Evolutionary conservation across 176 grass and related monocot genomes (phyloP), one percentile per base, ranked within the genome.

Genomic region (Oryza brachyantha): DNA sequence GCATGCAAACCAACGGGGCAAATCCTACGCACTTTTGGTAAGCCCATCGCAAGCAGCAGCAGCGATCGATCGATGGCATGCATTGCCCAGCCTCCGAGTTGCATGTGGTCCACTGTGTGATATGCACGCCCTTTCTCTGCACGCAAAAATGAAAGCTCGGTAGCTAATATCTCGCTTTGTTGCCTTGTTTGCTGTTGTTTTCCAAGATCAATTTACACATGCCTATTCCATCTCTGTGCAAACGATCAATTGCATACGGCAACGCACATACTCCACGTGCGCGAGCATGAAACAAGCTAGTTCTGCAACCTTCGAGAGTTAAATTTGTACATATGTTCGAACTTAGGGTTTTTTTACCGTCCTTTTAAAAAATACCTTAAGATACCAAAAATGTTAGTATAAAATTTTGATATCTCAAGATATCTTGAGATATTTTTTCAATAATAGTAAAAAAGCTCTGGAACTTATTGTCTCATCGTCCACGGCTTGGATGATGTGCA

Each of bases 131-230:
- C 76, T 84, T 80, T 52, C 76, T 29, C 70, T 64, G n/a, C 81
- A 88, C 76, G 81, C 86, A 57, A 88, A 74, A 64, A 84, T 70
- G 76, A 80, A 68, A 88, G 86, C 42, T 48, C 4, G 0, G 10
- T 50, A 46, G 46, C 74, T 26, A 72, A 52, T 52, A n/a, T 52
- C 19, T 52, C 5, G 48, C 48, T 21, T 52, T 52, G 1, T 41
- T 28, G 22, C 28, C 64, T 22, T 26, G 36, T 38, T 57, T 5
- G 7, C 64, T 59, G 38, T 3, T 58, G 14, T 3, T 13, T 25
- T n/a, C n/a, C n/a, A 14, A 62, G 40, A 75, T 42, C 81, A 40
- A 16, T 79, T 36, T 9, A 13, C 58, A 74, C 61, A 67, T 74
- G 69, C 34, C 6, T 66, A 26, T 64, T 82, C 76, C 9, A 10